Evolutionary conservation across 176 grass and related monocot genomes (phyloP).

Genomic region (Juncus effusus): DNA sequence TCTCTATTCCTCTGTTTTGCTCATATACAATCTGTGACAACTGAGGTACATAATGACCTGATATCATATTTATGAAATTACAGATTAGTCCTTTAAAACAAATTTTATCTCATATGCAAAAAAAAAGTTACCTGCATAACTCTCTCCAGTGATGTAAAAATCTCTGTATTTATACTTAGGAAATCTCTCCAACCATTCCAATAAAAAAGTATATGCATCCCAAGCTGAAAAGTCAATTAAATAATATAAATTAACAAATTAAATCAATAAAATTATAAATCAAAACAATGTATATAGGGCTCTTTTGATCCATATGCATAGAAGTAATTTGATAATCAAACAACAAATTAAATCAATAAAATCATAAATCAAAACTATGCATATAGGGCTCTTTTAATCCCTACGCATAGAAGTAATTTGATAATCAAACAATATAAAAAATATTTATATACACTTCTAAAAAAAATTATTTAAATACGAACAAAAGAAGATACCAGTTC

Average conservation of each 20-base stretch:
- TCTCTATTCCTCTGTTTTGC: conserved; percentile 50
- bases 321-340: too few relatives aligned
- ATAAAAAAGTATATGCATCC: conserved; percentile 62
- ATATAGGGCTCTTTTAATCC: too few relatives aligned
- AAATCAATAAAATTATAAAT: too few relatives aligned
- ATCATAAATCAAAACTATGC: too few relatives aligned
- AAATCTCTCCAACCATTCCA: conserved; percentile 75
- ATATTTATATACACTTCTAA: too few relatives aligned
- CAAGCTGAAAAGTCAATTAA: conserved; percentile 33
- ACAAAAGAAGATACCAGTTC: conserved; percentile 46
- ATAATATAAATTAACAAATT: background rate
- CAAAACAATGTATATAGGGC: too few relatives aligned
- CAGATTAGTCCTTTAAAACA: conserved; percentile 1
- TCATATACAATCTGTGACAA: conserved; percentile 57
- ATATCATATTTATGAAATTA: conserved; percentile 21
- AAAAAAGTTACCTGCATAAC: conserved; percentile 49
- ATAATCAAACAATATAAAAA: too few relatives aligned
- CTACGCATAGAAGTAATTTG: too few relatives aligned
- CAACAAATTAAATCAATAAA: too few relatives aligned
- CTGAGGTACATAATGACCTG: conserved; percentile 91
- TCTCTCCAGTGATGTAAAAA: conserved; percentile 75
- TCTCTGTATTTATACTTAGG: conserved; percentile 72
- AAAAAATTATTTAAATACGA: background rate
- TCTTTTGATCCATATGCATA: too few relatives aligned
- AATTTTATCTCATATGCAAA: background rate